These are phyloP conservation scores for Aspergillus pseudotamarii DNA, from an alignment of 2,329 filamentous ascomycete species.

Conservation along the genomic window DNA sequence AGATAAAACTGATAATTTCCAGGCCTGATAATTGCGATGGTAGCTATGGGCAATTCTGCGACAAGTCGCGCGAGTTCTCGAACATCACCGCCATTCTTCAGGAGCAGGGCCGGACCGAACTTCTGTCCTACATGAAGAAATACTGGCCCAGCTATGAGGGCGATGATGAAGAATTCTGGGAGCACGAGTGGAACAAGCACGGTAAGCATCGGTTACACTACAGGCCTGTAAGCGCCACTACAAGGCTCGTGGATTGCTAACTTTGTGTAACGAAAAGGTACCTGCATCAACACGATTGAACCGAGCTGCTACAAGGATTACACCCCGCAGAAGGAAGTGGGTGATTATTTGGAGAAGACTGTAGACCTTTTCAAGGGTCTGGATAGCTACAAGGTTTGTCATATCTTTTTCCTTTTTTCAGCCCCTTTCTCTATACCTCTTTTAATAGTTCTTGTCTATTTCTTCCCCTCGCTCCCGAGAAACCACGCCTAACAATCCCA, in stretches of 20 bases:
- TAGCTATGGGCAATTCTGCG: slow-evolving; percentile 59
- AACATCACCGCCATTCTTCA: slow-evolving; percentile 61
- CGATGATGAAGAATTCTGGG: slow-evolving; percentile 63
- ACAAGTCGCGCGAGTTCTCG: slow-evolving; percentile 55
- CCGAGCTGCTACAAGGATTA: slow-evolving; percentile 65
- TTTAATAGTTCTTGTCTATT: neutral
- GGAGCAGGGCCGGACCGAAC: slow-evolving; percentile 51
- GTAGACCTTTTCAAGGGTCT: slow-evolving; percentile 60
- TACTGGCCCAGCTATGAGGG: slow-evolving; percentile 64
- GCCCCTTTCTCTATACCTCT: neutral
- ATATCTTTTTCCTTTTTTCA: neutral
- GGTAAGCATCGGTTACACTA: slow-evolving; percentile 34
- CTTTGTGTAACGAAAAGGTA: slow-evolving; percentile 41
- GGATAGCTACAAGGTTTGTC: slow-evolving; percentile 54
- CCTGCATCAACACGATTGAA: slow-evolving; percentile 70
- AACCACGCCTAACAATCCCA: slow-evolving; percentile 17
- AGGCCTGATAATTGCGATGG: slow-evolving; percentile 61
- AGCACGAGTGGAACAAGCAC: slow-evolving; percentile 73
- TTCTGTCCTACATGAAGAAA: slow-evolving; percentile 60
- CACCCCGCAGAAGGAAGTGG: slow-evolving; percentile 58
- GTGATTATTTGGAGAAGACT: slow-evolving; percentile 59
- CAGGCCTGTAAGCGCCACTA: neutral
- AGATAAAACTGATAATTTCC: neutral
- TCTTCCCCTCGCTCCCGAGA: neutral
- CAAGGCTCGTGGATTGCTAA: neutral